These are phyloP conservation scores for Helicocarpus griseus DNA, from an alignment of 2,329 filamentous ascomycete genomes.

Conservation along the genomic window DNA sequence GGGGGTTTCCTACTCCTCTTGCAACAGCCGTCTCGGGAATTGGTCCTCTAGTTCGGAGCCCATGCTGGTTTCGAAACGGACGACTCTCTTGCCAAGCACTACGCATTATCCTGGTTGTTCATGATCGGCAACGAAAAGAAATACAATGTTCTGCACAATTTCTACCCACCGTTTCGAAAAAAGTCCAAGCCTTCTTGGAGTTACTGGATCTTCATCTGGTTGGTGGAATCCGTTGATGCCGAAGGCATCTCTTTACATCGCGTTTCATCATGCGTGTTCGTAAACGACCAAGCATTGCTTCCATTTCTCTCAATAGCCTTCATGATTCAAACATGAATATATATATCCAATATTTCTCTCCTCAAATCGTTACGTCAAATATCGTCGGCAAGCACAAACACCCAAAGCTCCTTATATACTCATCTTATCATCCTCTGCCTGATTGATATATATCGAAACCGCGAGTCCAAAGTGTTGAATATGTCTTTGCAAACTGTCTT, in stretches of 20 bases:
- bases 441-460: no score
- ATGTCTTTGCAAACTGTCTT: background rate
- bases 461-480: no score
- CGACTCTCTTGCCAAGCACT: background rate
- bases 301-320: background rate
- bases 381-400: no score
- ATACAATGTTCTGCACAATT: background rate
- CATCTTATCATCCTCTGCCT: no score
- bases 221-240: background rate
- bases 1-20: no score
- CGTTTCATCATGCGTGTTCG: background rate
- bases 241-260: background rate
- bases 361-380: no score
- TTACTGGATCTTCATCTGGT: background rate
- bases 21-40: no score
- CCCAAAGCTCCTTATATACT: no score
- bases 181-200: background rate
- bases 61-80: background rate
- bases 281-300: background rate
- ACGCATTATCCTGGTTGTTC: background rate
- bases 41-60: no score
- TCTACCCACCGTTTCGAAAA: background rate
- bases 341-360: background rate
- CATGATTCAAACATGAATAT: background rate
- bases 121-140: background rate